Conservation (phyloP, 2,329 filamentous ascomycete species). For the Fusarium siculi region DNA sequence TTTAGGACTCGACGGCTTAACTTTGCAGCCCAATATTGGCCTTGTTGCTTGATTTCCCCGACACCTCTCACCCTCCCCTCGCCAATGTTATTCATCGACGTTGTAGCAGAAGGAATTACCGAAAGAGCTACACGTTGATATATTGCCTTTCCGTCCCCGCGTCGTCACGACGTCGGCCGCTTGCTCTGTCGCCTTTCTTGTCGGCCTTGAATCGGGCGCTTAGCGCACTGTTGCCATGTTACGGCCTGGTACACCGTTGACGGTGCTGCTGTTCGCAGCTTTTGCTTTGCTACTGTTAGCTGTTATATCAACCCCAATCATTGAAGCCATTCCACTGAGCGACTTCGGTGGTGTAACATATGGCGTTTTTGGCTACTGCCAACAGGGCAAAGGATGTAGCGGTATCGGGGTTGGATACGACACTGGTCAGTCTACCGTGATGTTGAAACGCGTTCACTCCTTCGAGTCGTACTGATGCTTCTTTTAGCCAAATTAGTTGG, state of each 20-base stretch:
- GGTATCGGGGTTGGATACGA: constrained; percentile 85
- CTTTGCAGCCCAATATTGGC: neutral
- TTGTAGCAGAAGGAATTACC: constrained; percentile 2
- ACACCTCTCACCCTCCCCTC: constrained; percentile 2
- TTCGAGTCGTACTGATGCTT: constrained; percentile 21
- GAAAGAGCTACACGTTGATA: constrained; percentile 4
- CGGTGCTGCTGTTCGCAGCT: constrained; percentile 84
- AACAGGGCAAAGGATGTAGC: constrained; percentile 69
- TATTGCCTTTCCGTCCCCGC: constrained; percentile 19
- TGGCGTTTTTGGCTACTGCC: constrained; percentile 93
- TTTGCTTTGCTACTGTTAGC: constrained; percentile 88
- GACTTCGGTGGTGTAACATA: constrained; percentile 81
- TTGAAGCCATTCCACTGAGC: constrained; percentile 85
- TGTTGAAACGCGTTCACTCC: neutral
- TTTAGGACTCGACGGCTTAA: neutral
- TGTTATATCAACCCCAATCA: constrained; percentile 90
- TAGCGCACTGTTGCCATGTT: constrained; percentile 70
- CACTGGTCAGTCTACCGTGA: constrained; percentile 68
- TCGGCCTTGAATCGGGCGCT: constrained; percentile 19
- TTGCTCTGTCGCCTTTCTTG: constrained; percentile 18
- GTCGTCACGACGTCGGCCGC: constrained; percentile 41
- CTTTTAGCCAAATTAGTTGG: constrained; percentile 39
- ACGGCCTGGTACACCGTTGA: constrained; percentile 90
- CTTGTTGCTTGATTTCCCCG: neutral
- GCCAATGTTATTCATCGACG: constrained; percentile 24